These are phyloP conservation scores for Ceratobasidium papillatum DNA, from an alignment of 1,284 basidiomycete species.

Conservation along the genomic window DNA sequence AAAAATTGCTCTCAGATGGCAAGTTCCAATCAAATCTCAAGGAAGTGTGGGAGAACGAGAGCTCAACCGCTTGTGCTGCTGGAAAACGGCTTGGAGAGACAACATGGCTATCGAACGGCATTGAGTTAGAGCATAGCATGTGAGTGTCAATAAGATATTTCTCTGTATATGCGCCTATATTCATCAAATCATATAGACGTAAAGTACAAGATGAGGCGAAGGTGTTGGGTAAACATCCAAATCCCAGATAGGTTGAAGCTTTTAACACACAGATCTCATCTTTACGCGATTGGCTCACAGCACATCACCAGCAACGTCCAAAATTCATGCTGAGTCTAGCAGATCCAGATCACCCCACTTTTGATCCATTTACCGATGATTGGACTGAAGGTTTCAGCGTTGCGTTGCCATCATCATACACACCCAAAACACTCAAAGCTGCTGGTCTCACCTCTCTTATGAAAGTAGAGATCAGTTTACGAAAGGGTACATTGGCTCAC, in stretches of 20 bases:
- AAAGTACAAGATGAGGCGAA: neutral
- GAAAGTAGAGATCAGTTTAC: neutral
- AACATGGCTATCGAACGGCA: neutral
- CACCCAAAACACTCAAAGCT: neutral
- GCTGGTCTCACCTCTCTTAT: neutral
- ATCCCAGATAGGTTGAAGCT: neutral
- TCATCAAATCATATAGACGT: neutral
- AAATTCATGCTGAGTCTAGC: neutral
- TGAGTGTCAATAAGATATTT: neutral
- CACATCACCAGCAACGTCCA: neutral
- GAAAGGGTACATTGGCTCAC: neutral
- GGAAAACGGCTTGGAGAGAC: neutral
- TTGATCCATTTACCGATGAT: neutral
- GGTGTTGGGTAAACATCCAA: neutral
- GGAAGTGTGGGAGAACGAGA: neutral
- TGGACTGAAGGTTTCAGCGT: neutral
- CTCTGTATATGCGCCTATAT: no score
- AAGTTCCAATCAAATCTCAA: neutral
- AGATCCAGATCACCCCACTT: neutral
- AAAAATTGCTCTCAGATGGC: no score
- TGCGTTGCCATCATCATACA: neutral
- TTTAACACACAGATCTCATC: neutral
- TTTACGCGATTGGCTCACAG: neutral
- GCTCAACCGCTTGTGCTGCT: neutral
- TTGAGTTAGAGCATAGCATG: slow-evolving; percentile 11